Evolutionary conservation across 768 basidiomycete genomes (phyloP).

Genomic region (Boletellus emodensis): DNA sequence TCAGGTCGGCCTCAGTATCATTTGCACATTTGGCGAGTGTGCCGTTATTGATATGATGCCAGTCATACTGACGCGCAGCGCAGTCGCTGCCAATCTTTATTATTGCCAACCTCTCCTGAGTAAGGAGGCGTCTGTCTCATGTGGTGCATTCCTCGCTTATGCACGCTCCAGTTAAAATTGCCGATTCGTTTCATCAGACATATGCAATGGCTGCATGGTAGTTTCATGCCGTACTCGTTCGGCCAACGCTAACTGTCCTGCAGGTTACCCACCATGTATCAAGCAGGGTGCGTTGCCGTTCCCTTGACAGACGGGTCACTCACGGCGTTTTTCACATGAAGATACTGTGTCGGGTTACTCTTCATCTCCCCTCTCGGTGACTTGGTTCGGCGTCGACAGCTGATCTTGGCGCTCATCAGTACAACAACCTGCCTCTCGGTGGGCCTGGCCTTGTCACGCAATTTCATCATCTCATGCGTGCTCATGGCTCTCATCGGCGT

Average conservation of each 20-base stretch:
- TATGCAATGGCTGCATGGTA: conserved; percentile 35
- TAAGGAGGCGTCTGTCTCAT: conserved; percentile 26
- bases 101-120: conserved; percentile 81
- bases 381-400: too few relatives aligned
- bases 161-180: conserved; percentile 25
- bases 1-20: conserved; percentile 45
- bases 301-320: neutral
- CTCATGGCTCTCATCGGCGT: conserved; percentile 37
- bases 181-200: conserved; percentile 34
- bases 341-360: conserved; percentile 33
- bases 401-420: conserved; percentile 35
- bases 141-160: neutral
- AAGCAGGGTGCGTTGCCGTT: conserved; percentile 49
- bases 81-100: conserved; percentile 65
- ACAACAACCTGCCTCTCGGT: conserved; percentile 37
- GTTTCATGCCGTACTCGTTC: neutral
- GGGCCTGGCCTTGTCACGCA: conserved; percentile 36
- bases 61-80: neutral
- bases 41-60: conserved; percentile 1
- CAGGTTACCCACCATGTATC: conserved; percentile 63
- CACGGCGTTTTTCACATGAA: neutral
- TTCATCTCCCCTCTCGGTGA: conserved; percentile 47
- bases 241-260: conserved; percentile 1
- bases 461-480: conserved; percentile 29
- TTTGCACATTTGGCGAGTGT: conserved; percentile 43